Conservation (phyloP, 2,329 filamentous ascomycete species). For the Phyllosticta citrichinensis region DNA sequence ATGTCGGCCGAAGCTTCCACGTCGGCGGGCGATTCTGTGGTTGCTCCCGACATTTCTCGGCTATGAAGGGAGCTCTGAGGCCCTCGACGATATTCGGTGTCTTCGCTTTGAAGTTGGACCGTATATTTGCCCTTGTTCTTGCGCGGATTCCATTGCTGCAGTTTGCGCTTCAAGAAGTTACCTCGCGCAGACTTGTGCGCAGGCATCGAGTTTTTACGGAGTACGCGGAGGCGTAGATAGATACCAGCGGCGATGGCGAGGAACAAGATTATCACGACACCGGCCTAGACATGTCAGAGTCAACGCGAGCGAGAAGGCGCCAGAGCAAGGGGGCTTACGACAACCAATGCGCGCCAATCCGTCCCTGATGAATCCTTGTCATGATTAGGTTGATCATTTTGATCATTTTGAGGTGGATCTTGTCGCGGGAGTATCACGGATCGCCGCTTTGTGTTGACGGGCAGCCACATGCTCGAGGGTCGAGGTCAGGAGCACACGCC, state of each 20-base stretch:
- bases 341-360: conserved; percentile 7
- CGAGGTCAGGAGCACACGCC: conserved; percentile 2
- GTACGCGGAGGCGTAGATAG: conserved; percentile 1
- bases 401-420: not conserved
- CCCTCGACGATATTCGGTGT: conserved; percentile 8
- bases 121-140: conserved; percentile 21
- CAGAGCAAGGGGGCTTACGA: conserved; percentile 4
- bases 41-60: conserved; percentile 7
- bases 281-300: conserved; percentile 1
- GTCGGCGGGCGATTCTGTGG: conserved; percentile 14
- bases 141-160: conserved; percentile 21
- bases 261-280: conserved; percentile 7
- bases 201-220: conserved; percentile 5
- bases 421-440: not conserved
- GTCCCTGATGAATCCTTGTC: not conserved
- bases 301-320: not conserved
- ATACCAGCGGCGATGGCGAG: conserved; percentile 3
- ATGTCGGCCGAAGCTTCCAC: conserved; percentile 7
- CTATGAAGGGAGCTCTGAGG: conserved; percentile 13
- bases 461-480: conserved; percentile 4
- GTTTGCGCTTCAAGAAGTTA: conserved; percentile 20
- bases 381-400: not conserved
- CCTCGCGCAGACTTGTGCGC: not conserved
- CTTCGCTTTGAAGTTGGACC: conserved; percentile 18
- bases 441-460: not conserved